Percentiles rank a stretch among this genome's conserved stretches.
These are phyloP conservation scores for Pichia sp. DNA, from an alignment of 1,139 yeast species.

Conservation along the genomic window DNA sequence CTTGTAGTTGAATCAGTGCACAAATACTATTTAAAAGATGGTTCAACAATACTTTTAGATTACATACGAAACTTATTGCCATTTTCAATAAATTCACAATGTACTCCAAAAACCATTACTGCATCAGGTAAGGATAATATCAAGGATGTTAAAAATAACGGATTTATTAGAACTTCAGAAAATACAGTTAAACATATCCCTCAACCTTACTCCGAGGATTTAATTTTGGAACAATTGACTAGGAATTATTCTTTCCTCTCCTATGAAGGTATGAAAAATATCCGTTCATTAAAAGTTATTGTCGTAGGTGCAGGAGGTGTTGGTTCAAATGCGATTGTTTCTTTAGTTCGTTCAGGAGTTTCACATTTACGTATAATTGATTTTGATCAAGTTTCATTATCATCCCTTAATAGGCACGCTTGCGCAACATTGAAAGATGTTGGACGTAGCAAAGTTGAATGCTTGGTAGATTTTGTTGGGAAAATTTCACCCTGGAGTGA, in stretches of 20 bases:
- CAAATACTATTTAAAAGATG: conserved; percentile 9
- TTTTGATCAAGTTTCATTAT: conserved; percentile 90
- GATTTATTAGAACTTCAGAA: conserved; percentile 12
- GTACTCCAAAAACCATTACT: background rate
- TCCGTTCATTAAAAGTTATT: conserved; percentile 68
- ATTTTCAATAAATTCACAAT: background rate
- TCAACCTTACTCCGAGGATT: conserved; percentile 51
- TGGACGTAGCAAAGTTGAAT: conserved; percentile 81
- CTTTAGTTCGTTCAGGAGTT: conserved; percentile 88
- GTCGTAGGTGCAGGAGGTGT: conserved; percentile 99
- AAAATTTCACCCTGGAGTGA: conserved; percentile 88
- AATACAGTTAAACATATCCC: conserved; percentile 14
- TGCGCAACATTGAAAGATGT: conserved; percentile 86
- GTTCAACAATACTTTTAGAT: conserved; percentile 8
- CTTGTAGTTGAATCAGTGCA: conserved; percentile 14
- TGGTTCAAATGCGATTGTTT: conserved; percentile 93
- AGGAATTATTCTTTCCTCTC: conserved; percentile 89
- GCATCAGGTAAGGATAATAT: conserved; percentile 16
- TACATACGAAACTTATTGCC: conserved; percentile 9
- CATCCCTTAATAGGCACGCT: conserved; percentile 89
- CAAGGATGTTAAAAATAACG: background rate
- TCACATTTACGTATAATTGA: conserved; percentile 74
- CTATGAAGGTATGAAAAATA: conserved; percentile 71
- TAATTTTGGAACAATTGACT: conserved; percentile 85
- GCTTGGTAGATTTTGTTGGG: conserved; percentile 57